Evolutionary conservation across 352 stramenopile genomes (phyloP).

Genomic region (Phytophthora meadii): DNA sequence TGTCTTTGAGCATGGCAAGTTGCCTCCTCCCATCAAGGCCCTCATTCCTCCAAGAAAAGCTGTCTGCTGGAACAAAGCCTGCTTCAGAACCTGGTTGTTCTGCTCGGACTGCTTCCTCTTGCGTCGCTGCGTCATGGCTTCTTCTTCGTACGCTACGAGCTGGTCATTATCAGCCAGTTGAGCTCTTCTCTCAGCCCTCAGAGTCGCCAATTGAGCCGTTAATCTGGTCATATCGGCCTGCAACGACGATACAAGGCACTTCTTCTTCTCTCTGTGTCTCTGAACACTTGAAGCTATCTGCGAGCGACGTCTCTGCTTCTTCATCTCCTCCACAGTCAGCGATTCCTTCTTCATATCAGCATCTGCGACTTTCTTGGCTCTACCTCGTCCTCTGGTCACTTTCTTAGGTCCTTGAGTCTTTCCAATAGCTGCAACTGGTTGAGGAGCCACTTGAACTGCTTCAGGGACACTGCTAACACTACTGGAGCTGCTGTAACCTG

Average conservation of each 20-base stretch:
- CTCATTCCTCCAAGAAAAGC: slow-evolving; percentile 63
- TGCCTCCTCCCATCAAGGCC: slow-evolving; percentile 42
- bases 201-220: slow-evolving; percentile 43
- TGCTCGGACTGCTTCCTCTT: slow-evolving; percentile 68
- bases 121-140: slow-evolving; percentile 64
- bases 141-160: slow-evolving; percentile 64
- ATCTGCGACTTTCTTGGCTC: slow-evolving; percentile 8
- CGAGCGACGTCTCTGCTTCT: slow-evolving; percentile 59
- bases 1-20: slow-evolving; percentile 49
- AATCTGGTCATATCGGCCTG: slow-evolving; percentile 54
- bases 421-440: background rate
- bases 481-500: slow-evolving; percentile 15
- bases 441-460: background rate
- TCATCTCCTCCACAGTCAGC: slow-evolving; percentile 58
- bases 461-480: slow-evolving; percentile 10
- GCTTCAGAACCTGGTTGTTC: slow-evolving; percentile 63
- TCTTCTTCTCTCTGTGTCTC: slow-evolving; percentile 75
- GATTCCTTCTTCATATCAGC: slow-evolving; percentile 20
- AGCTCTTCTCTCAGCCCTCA: slow-evolving; percentile 53
- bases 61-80: slow-evolving; percentile 76
- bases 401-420: slow-evolving; percentile 10
- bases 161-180: slow-evolving; percentile 52
- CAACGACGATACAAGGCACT: slow-evolving; percentile 51
- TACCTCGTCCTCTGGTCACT: slow-evolving; percentile 17
- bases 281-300: slow-evolving; percentile 78